Evolutionary conservation across 768 basidiomycete genomes (phyloP).

Genomic region (Rossbeevera mucosa): DNA sequence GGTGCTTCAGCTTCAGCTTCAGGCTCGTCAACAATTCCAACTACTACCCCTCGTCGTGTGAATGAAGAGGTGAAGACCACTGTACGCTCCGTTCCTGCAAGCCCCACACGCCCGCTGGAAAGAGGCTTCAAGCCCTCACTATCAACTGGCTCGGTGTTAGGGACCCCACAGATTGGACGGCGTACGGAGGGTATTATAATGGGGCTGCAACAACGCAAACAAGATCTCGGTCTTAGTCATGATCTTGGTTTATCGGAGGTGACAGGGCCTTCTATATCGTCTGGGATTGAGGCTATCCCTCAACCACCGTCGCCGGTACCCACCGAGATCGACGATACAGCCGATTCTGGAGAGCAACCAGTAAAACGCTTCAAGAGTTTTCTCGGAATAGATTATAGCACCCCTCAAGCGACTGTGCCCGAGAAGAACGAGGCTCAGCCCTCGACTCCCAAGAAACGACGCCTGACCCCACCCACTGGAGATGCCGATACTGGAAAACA

Average conservation of each 20-base stretch:
- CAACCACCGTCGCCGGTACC: conserved; percentile 27
- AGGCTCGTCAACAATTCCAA: no score
- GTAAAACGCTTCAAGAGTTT: conserved; percentile 17
- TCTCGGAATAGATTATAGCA: conserved; percentile 17
- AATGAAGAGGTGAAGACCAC: background rate
- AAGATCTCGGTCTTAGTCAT: conserved; percentile 11
- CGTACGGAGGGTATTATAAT: conserved; percentile 14
- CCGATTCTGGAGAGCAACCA: conserved; percentile 9
- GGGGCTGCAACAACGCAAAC: conserved; percentile 16
- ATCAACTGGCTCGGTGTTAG: background rate
- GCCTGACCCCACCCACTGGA: conserved; percentile 3
- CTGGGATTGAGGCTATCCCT: background rate
- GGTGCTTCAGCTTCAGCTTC: no score
- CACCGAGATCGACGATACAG: conserved; percentile 23
- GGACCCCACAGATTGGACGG: conserved; percentile 6
- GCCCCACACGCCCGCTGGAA: background rate
- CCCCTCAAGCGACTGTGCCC: conserved; percentile 8
- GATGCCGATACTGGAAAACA: background rate
- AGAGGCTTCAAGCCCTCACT: background rate
- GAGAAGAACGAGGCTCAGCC: conserved; percentile 15
- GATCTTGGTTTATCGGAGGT: conserved; percentile 5
- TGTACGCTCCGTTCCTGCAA: background rate
- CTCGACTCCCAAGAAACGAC: conserved; percentile 23
- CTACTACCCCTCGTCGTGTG: no score
- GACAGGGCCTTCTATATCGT: background rate